Conservation (phyloP, 2,329 filamentous ascomycete genomes). For the Emmonsiellopsis sp. region DNA sequence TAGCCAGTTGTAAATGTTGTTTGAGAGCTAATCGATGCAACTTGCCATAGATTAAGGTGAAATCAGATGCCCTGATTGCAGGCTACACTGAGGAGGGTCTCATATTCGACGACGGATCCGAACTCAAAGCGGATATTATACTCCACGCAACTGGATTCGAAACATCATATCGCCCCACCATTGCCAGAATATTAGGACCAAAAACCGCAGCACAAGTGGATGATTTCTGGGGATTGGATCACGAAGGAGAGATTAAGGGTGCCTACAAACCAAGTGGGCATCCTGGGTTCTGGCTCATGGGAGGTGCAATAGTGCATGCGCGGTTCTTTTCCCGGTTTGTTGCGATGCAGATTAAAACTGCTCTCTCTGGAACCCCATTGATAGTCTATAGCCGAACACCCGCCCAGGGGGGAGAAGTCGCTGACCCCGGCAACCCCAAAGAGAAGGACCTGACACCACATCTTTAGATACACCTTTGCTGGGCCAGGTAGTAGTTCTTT, state of each 20-base stretch:
- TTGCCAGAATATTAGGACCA: slow-evolving; percentile 31
- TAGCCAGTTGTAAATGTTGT: background rate
- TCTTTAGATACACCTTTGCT: too few relatives aligned
- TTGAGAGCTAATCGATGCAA: background rate
- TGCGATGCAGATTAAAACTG: slow-evolving; percentile 39
- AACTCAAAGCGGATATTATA: slow-evolving; percentile 38
- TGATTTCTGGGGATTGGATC: slow-evolving; percentile 38
- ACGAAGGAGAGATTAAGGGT: slow-evolving; percentile 40
- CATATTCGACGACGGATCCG: slow-evolving; percentile 34
- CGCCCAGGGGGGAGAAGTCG: too few relatives aligned
- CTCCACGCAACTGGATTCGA: slow-evolving; percentile 41
- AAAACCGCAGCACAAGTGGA: slow-evolving; percentile 32
- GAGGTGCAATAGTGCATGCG: slow-evolving; percentile 33
- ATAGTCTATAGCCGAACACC: slow-evolving; percentile 6
- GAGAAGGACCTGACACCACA: too few relatives aligned
- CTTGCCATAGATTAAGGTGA: slow-evolving; percentile 34
- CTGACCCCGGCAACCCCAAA: too few relatives aligned
- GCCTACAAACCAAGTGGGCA: slow-evolving; percentile 31
- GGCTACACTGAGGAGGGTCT: slow-evolving; percentile 32
- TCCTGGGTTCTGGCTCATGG: slow-evolving; percentile 34
- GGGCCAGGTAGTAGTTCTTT: too few relatives aligned
- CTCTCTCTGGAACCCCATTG: slow-evolving; percentile 14
- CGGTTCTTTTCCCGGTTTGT: slow-evolving; percentile 36
- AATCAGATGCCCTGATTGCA: slow-evolving; percentile 28
- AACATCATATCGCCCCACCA: slow-evolving; percentile 33